Evolutionary conservation across 768 basidiomycete genomes (phyloP).

Genomic region (Mycena filopes): DNA sequence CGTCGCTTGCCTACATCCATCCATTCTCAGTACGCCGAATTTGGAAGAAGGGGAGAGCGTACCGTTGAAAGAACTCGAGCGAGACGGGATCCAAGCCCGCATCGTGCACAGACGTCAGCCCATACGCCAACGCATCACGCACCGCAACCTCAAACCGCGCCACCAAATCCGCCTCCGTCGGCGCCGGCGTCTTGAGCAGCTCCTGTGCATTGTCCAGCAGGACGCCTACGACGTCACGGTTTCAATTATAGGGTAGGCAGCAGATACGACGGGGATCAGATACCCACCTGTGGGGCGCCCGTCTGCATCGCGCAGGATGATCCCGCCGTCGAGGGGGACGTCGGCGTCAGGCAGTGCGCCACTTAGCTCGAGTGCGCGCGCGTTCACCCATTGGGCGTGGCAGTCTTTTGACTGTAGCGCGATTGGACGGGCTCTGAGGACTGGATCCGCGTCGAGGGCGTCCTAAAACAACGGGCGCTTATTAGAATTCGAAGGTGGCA

Average conservation of each 20-base stretch:
- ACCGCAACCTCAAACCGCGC: slow-evolving; percentile 70
- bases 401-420: slow-evolving; percentile 81
- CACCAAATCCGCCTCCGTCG: slow-evolving; percentile 66
- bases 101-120: slow-evolving; percentile 91
- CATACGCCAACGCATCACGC: slow-evolving; percentile 74
- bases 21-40: too few relatives aligned
- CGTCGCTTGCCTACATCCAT: slow-evolving; percentile 74
- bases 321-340: slow-evolving; percentile 74
- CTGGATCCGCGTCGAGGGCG: slow-evolving; percentile 76
- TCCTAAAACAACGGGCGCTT: slow-evolving; percentile 63
- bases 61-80: slow-evolving; percentile 76
- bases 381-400: slow-evolving; percentile 90
- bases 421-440: slow-evolving; percentile 77
- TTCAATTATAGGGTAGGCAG: too few relatives aligned
- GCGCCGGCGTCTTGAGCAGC: slow-evolving; percentile 73
- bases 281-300: slow-evolving; percentile 66
- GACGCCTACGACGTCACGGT: slow-evolving; percentile 64
- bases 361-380: slow-evolving; percentile 72
- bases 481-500: slow-evolving; percentile 11
- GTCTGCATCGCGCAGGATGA: slow-evolving; percentile 59
- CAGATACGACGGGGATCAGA: too few relatives aligned
- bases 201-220: slow-evolving; percentile 91
- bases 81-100: slow-evolving; percentile 63
- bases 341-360: slow-evolving; percentile 63
- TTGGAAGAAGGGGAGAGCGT: slow-evolving; percentile 34